These are phyloP conservation scores for Fulvia fulva DNA, from an alignment of 2,329 filamentous ascomycete species.

Conservation along the genomic window DNA sequence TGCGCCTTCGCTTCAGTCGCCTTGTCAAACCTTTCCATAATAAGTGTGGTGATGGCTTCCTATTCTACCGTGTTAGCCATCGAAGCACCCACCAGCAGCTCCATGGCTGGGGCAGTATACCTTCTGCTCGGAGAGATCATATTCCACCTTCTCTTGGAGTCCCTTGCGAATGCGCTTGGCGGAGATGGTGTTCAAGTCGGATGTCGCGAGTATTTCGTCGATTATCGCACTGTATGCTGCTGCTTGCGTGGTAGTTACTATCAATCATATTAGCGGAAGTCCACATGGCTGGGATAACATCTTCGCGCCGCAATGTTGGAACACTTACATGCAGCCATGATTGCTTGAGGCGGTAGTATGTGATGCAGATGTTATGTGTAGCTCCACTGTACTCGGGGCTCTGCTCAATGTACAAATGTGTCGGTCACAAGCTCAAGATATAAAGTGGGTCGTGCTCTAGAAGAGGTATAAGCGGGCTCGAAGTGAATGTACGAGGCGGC, in stretches of 20 bases:
- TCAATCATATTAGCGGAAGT: not conserved
- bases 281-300: not conserved
- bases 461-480: not conserved
- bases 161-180: conserved; percentile 63
- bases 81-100: not conserved
- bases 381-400: not conserved
- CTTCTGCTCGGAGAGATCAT: conserved; percentile 61
- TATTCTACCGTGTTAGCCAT: conserved; percentile 24
- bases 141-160: conserved; percentile 56
- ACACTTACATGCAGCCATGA: not conserved
- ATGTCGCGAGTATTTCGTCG: conserved; percentile 57
- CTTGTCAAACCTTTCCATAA: conserved; percentile 49
- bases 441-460: not conserved
- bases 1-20: conserved; percentile 32
- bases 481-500: not conserved
- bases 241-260: conserved; percentile 30
- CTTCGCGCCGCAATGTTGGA: not conserved
- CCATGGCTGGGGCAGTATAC: not conserved
- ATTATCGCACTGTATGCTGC: conserved; percentile 54
- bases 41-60: conserved; percentile 45
- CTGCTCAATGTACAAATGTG: not conserved
- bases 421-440: not conserved
- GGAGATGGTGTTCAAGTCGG: conserved; percentile 61
- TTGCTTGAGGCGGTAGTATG: not conserved
- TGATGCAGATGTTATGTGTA: not conserved